A percentile compares a stretch with the other conserved stretches of the same genome.
These are phyloP conservation scores for Cyberlindnera xishuangbannaensis DNA, from an alignment of 805 yeast genomes.

Conservation along the genomic window DNA sequence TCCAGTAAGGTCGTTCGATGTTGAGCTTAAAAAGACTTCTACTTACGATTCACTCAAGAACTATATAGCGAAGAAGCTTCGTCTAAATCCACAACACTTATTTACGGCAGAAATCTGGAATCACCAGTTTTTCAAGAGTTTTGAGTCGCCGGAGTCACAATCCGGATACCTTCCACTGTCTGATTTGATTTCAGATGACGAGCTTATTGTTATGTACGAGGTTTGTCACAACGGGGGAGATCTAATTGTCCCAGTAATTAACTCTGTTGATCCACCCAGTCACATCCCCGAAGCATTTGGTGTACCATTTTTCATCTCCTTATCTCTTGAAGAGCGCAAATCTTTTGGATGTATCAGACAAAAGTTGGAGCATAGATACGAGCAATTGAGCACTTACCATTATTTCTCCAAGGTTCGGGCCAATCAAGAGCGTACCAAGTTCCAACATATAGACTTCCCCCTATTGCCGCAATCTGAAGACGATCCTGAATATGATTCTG, in stretches of 20 bases:
- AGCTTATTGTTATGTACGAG: conserved; percentile 64
- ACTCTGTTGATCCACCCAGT: conserved; percentile 34
- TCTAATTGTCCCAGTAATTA: conserved; percentile 57
- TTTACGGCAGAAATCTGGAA: conserved; percentile 60
- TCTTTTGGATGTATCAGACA: conserved; percentile 54
- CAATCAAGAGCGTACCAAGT: conserved; percentile 8
- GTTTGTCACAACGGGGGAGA: conserved; percentile 36
- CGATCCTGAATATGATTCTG: conserved; percentile 38
- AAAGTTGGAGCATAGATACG: conserved; percentile 47
- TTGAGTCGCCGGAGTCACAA: conserved; percentile 52
- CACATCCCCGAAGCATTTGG: conserved; percentile 53
- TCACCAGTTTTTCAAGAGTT: conserved; percentile 61
- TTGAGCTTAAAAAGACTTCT: conserved; percentile 64
- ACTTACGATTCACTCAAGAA: conserved; percentile 56
- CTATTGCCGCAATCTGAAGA: conserved; percentile 28
- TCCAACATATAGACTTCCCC: conserved; percentile 32
- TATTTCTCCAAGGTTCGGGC: conserved; percentile 27
- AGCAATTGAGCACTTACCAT: conserved; percentile 41
- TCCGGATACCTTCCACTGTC: conserved; percentile 54
- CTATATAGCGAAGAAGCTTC: conserved; percentile 49
- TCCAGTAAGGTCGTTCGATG: conserved; percentile 49
- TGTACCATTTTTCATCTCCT: conserved; percentile 65
- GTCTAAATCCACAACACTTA: conserved; percentile 32
- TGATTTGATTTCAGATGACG: conserved; percentile 59
- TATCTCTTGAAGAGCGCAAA: conserved; percentile 43